Base-by-base conservation (phyloP, 2,329 filamentous ascomycete species). In the Lasiodiplodia gonubiensis region DNA sequence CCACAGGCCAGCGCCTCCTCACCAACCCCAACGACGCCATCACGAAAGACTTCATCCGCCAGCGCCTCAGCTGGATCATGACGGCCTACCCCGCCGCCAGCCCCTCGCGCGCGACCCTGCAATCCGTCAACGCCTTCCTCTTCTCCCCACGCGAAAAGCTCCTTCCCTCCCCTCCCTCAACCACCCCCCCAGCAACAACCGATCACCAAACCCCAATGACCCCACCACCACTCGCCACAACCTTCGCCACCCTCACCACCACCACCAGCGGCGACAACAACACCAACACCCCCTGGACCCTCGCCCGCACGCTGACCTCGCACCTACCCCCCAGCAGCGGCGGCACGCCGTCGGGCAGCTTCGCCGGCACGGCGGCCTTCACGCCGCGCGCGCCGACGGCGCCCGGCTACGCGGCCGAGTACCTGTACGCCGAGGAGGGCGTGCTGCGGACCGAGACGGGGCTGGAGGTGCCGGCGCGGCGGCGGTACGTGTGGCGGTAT, bases 101-200 rank as follows among this genome's bases (percentile, higher is more conserved):
- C 75, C 94, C 94, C 0, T 94, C 90, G 70, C 85, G 95, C 42
- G 86, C 92, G 25, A 97, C 94, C 0, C 81, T 98, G 46, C 94
- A 97, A 79, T 94, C 92, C 71, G 90, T 98, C 5, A 97, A 98
- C 78, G 92, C 92, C 66, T 97, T 92, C 74, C 80, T 98, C 63
- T 94, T 98, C 60, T 59, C 54, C 14, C 60, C 66, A 1, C 59
- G 60, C 54, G 30, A n/a, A n/a, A 21, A 33, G 16, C 6, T 3
- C 11, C 35, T 11, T 8, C 48, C 25, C 5, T 18, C 12, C 23
- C 42, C 27, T n/a, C 4, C 35, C 10, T 3, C 16, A 27, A 25
- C 27, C 42, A 27, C 30, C 30, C 35, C 25, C 51, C 10, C 27
- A 27, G 0, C 27, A 25, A 18, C 27, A 27, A 54, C 16, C 51